Base-by-base conservation (phyloP, 805 yeast species). In the Starmerella apicola region DNA sequence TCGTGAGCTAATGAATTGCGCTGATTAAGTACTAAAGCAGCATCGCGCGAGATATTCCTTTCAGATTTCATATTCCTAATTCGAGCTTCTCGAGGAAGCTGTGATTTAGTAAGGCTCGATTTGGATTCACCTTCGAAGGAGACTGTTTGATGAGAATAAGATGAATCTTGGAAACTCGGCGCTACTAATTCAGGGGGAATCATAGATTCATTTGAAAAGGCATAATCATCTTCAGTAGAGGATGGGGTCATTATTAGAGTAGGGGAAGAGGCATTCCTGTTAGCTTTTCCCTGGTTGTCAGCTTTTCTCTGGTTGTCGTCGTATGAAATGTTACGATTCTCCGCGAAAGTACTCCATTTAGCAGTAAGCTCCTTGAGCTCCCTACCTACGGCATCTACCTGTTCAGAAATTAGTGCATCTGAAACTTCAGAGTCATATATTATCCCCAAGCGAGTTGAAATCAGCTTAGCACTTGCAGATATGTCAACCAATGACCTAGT, bases 371-470 rank as follows among this genome's bases (percentile, higher is more conserved):
- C 43, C 6, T 25, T 16, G 15, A 51, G 7, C 10, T 50, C 55
- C 9, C 21, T 30, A 10, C 22, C 38, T 6, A 47, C 20, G 7
- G 46, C 45, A 1, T 18, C 36, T 9, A 38, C 26, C 10, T 47
- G 50, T 15, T 26, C 18, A 7, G 28, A 19, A 22, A 34, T 32
- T 4, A 50, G 46, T 3, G 31, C 37, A 3, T 35, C 18, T 13
- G 37, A 20, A 6, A 39, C 35, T 2, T 38, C 23, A 7, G 44
- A 18, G 7, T 41, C 40, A n/a, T 37, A 43, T 10, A 49, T 21
- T 1, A 50, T 26, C 13, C 51, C 54, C 23, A 51, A 28, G 12
- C 53, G 51, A 3, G 54, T 47, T 4, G 41, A 43, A 9, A 51
- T 26, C 23, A 45, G 51, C 37, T 45, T 49, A 4, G 48, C 48